phyloP scores from a whole-genome alignment of 2,329 filamentous ascomycete genomes.

The Sarocladium strictum region DNA sequence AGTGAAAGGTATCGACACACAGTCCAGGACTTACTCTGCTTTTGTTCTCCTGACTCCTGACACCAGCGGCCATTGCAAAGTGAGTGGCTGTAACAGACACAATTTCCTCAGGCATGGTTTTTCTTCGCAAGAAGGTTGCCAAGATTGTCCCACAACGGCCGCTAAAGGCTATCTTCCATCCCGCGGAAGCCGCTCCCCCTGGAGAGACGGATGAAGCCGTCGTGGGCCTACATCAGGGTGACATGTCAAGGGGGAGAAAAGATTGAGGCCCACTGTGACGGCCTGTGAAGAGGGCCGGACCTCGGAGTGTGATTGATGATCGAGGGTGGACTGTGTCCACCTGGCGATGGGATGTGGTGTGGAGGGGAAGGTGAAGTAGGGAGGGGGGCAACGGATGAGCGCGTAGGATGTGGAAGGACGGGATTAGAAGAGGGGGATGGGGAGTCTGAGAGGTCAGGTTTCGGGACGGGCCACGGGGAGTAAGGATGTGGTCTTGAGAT shows the following conservation, averaged over 20 bases:
- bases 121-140: not conserved
- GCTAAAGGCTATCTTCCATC: not conserved
- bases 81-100: not conserved
- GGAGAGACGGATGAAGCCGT: conserved; percentile 6
- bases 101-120: not conserved
- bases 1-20: no score
- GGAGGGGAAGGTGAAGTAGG: not conserved
- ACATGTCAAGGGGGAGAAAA: not conserved
- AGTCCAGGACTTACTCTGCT: no score
- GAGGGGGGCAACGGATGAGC: not conserved
- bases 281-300: not conserved
- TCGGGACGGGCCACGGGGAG: not conserved
- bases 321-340: not conserved
- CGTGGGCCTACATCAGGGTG: conserved; percentile 2
- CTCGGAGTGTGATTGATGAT: not conserved
- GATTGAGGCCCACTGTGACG: not conserved
- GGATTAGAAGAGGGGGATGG: not conserved
- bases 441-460: not conserved
- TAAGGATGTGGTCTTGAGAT: not conserved
- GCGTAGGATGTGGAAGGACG: not conserved
- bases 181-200: not conserved
- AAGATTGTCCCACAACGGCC: conserved; percentile 6
- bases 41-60: no score
- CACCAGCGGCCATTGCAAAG: no score
- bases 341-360: not conserved